Evolutionary conservation across 345 rosid species (phyloP), one percentile per base, ranked within the genome.

Genomic region (Limnanthes douglasii): DNA sequence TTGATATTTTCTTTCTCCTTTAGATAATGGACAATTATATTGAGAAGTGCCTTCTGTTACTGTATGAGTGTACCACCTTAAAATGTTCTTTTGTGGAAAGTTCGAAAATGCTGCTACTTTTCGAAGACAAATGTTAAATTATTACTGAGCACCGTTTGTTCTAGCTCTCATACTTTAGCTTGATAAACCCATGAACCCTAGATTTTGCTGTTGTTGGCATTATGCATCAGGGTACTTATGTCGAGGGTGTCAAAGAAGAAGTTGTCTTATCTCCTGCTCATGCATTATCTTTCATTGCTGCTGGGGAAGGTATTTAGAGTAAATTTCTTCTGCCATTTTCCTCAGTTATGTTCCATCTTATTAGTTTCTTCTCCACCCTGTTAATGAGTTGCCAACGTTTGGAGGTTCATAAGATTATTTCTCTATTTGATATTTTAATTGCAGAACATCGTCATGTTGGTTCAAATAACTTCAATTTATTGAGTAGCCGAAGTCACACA

Each of bases 401-500:
- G n/a, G n/a, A 41, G 36, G 36, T 41, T 50, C 14, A 25, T 20
- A 13, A 22, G 10, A 20, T 22, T 41, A 29, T 21, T n/a, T n/a
- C n/a, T 32, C 49, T 35, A 18, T 39, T 34, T 41, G 18, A 19
- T 46, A 18, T 61, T 35, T 41, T 48, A 9, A 41, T 58, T 57
- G 56, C 79, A 92, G 99, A 92, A 45, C 99, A 92, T 65, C 99
- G 99, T 41, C 99, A 92, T 41, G 96, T 92, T 63, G 99, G 99
- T 47, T 92, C 99, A 41, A 92, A 92, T 69, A 92, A 92, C 61
- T 92, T 81, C 65, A 92, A 92, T 61, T 72, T 92, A 35, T 45
- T 85, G 43, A 92, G 99, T 43, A 92, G 99, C 70, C 73, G 99
- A 65, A 92, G 99, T 66, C 99, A 92, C 69, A 92, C 99, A 27